Base-by-base conservation (phyloP, 1,139 yeast species). In the Yamadazyma triangularis region DNA sequence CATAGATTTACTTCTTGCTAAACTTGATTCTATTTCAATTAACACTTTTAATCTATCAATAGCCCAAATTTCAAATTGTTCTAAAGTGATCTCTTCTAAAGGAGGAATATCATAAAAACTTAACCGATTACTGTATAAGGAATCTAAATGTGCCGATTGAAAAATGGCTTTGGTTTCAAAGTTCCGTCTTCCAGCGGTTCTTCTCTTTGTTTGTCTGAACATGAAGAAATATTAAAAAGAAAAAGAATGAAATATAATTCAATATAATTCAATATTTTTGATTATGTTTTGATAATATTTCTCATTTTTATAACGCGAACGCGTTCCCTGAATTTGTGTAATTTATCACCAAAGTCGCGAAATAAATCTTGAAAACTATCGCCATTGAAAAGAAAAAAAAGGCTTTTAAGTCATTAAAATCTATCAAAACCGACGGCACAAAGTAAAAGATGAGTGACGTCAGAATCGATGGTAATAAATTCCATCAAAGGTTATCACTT, bases 61-160 rank as follows among this genome's bases (percentile, higher is more conserved):
- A 7, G 97, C 97, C 96, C 96, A 91, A 12, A 70, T 70, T 57
- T 91, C 98, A 55, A 91, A 93, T 51, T 91, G 85, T 42, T 89
- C 96, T 23, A 91, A 55, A 0, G 96, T 87, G 48, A 91, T 78
- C 56, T 91, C 97, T 22, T 80, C 79, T 23, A 70, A 57, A 1
- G 97, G 97, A 6, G 95, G 93, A 4, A 63, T 44, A 26, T 68
- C 73, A 56, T 91, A 91, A 48, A 89, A 72, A 28, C 81, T 76
- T 30, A 84, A 64, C 25, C 91, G 27, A 33, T 32, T 45, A 26
- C 33, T 28, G 28, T 44, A 45, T 20, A 42, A 33, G 10, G 38
- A 26, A 25, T 33, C 25, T 1, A 39, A 31, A 18, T 41, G 36
- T 10, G 45, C 27, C 4, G 79, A 70, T 46, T 73, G 74, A 33